Base-by-base conservation (phyloP, 495 filamentous ascomycete genomes). In the Darksidea phi region DNA sequence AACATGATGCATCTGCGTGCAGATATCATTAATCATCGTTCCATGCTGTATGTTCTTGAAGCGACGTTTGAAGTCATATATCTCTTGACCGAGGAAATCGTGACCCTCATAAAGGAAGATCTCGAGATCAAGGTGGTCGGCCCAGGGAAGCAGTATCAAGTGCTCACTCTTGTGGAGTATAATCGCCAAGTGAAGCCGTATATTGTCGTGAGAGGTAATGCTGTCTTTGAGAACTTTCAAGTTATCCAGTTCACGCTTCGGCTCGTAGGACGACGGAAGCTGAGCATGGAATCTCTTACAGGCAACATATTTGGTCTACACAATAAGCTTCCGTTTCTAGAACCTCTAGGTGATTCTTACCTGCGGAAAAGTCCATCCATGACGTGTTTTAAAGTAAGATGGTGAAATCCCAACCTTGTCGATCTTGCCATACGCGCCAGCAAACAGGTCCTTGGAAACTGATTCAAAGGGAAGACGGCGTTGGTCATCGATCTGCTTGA, bases 321-420 rank as follows among this genome's bases (percentile, higher is more conserved):
- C 6, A 10, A 32, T 18, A 2, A 20, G 32, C 4, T 2, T 13
- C 12, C 13, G 11, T 6, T 20, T 21, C 2, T 10, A 5, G 24
- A 6, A 2, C 13, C 7, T 25, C 6, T 23, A 3, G 34, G 15
- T 1, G n/a, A 18, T 42, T n/a, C 6, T 6, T 54, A 20, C 8
- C 17, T 41, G 17, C 17, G 26, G 41, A 17, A 42, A 23, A 12
- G 8, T 21, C 2, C 17, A 21, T 17, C 17, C 28, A n/a, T 54
- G 17, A 6, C 6, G 28, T 8, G 21, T 46, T 20, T 17, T 34
- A 20, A 57, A 25, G 23, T 57, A 48, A 11, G 13, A 24, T 13
- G 41, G 25, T 28, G 54, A 48, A 26, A 57, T 57, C n/a, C 23
- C 28, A 6, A 57, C 54, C 45, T 57, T 48, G 26, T 57, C 54